Conservation (phyloP, 2,329 filamentous ascomycete species). For the Cercospora sesami region DNA sequence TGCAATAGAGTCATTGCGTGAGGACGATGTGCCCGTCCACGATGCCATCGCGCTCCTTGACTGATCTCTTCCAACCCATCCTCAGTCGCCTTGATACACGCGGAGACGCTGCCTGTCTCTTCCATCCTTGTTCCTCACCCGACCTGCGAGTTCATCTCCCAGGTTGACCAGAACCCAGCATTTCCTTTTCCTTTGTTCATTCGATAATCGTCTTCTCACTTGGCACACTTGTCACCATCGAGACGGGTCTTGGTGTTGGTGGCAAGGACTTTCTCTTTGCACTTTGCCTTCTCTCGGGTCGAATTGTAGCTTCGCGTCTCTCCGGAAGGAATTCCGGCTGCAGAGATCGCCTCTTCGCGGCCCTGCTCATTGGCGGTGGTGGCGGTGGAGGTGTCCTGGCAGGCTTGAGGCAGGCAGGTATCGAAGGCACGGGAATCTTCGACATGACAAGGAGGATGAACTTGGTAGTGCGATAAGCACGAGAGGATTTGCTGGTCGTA, state of each 20-base stretch:
- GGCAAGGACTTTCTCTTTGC: not conserved
- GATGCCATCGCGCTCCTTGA: not conserved
- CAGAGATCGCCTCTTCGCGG: not conserved
- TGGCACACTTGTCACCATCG: not conserved
- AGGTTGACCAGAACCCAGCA: not conserved
- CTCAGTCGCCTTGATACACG: not conserved
- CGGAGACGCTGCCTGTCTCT: not conserved
- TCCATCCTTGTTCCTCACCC: not conserved
- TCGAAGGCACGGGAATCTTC: not conserved
- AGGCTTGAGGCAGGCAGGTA: not conserved
- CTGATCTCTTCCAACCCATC: not conserved
- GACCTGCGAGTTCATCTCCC: not conserved
- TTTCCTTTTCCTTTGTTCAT: not conserved
- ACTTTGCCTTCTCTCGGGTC: constrained; percentile 6
- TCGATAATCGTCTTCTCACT: not conserved
- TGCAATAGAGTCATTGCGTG: not conserved
- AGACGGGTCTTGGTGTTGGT: not conserved
- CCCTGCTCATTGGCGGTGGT: not conserved
- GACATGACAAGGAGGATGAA: constrained; percentile 12
- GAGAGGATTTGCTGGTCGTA: not conserved
- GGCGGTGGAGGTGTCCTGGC: not conserved
- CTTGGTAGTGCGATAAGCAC: constrained; percentile 8
- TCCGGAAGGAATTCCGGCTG: constrained; percentile 3
- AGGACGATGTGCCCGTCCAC: not conserved
- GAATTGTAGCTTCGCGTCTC: not conserved